Conservation (phyloP, 306 rosid species). For the Trifolium subterraneum region DNA sequence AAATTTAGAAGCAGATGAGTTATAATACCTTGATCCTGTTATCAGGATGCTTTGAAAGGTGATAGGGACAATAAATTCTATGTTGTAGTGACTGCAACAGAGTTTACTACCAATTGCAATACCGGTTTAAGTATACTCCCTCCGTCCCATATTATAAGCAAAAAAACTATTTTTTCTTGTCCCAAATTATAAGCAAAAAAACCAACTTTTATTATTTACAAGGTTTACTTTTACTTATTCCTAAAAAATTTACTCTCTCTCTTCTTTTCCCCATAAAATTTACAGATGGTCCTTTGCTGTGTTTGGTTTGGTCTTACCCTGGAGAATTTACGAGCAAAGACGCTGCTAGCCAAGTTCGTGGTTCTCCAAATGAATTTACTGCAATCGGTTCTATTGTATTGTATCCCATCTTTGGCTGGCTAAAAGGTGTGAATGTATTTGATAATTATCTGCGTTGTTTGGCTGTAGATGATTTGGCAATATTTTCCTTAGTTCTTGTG, state of each 20-base stretch:
- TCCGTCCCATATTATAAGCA: no score
- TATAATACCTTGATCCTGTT: not conserved
- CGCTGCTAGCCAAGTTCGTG: constrained; percentile 99
- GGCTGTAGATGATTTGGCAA: no score
- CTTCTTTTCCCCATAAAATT: no score
- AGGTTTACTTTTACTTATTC: no score
- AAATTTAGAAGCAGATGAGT: not conserved
- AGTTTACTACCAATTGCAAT: not conserved
- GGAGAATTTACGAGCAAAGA: constrained; percentile 99
- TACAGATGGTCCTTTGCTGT: constrained; percentile 96
- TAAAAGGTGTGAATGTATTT: constrained; percentile 64
- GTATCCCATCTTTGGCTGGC: constrained; percentile 97
- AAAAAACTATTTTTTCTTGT: no score
- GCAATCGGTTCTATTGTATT: constrained; percentile 91
- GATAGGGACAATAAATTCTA: not conserved
- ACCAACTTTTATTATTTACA: no score
- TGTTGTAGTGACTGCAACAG: not conserved
- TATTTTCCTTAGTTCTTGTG: constrained; percentile 13
- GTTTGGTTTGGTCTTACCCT: constrained; percentile 97
- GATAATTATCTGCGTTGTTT: no score
- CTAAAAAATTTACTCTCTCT: no score
- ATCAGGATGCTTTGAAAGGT: not conserved
- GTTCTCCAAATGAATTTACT: constrained; percentile 98
- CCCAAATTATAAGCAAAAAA: no score
- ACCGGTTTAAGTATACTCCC: not conserved